These are phyloP conservation scores for Rossbeevera mucosa DNA, from an alignment of 768 basidiomycete genomes.

Conservation along the genomic window DNA sequence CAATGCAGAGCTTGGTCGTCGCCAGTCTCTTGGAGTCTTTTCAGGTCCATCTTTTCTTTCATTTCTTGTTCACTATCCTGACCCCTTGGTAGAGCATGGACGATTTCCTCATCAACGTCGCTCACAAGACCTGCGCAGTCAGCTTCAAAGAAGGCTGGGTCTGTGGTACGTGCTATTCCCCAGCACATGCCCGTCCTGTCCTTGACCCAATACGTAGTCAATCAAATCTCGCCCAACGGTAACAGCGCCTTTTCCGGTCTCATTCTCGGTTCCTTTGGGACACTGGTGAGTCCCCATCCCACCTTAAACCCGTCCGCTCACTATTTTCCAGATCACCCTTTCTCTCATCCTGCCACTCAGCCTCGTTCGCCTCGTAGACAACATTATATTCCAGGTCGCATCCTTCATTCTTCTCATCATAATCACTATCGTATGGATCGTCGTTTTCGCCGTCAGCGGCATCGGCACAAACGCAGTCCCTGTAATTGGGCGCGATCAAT, in stretches of 20 bases:
- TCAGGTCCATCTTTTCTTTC: slow-evolving; percentile 12
- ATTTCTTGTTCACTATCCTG: not conserved
- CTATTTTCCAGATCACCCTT: slow-evolving; percentile 12
- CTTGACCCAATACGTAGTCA: slow-evolving; percentile 8
- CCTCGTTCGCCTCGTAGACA: slow-evolving; percentile 22
- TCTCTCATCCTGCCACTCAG: slow-evolving; percentile 20
- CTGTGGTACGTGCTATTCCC: slow-evolving; percentile 14
- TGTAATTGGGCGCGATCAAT: slow-evolving; percentile 15
- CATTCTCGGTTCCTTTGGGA: slow-evolving; percentile 23
- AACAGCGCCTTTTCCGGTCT: slow-evolving; percentile 18
- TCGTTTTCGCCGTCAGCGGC: slow-evolving; percentile 12
- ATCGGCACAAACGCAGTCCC: slow-evolving; percentile 9
- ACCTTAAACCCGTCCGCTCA: slow-evolving; percentile 1
- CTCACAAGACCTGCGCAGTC: slow-evolving; percentile 25
- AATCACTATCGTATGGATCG: slow-evolving; percentile 18
- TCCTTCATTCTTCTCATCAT: slow-evolving; percentile 21
- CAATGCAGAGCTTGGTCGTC: slow-evolving; percentile 20
- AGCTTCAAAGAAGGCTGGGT: slow-evolving; percentile 21
- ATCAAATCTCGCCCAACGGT: slow-evolving; percentile 4
- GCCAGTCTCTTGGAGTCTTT: slow-evolving; percentile 24
- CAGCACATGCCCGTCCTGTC: too few relatives aligned
- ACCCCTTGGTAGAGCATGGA: slow-evolving; percentile 19
- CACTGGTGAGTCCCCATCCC: slow-evolving; percentile 7
- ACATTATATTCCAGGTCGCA: slow-evolving; percentile 21
- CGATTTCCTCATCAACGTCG: slow-evolving; percentile 18